Conservation (phyloP, 2,329 filamentous ascomycete genomes). For the Cladophialophora psammophila region DNA sequence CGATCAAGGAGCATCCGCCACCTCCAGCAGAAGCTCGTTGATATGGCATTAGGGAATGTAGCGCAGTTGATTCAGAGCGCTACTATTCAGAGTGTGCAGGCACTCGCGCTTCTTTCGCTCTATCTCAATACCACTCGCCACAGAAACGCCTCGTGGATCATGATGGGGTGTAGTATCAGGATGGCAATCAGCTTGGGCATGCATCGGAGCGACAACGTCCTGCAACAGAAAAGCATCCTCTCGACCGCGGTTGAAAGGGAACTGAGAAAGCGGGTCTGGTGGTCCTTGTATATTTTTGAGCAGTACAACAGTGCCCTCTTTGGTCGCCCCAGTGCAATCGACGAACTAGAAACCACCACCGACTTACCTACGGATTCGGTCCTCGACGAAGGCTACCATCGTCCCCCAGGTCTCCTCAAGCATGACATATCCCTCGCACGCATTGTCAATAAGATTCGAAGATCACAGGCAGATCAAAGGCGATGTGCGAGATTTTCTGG, state of each 20-base stretch:
- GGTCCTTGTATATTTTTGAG: not conserved
- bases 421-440: not conserved
- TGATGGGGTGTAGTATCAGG: not conserved
- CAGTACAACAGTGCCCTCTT: not conserved
- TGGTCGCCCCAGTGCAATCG: not conserved
- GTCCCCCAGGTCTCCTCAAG: not conserved
- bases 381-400: not conserved
- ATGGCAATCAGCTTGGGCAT: not conserved
- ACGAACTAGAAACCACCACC: not conserved
- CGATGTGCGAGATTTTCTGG: not conserved
- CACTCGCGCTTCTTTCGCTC: not conserved
- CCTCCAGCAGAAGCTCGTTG: not conserved
- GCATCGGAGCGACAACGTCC: not conserved
- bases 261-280: not conserved
- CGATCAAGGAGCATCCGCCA: not conserved
- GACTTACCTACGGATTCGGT: not conserved
- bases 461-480: not conserved
- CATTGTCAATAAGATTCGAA: not conserved
- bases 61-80: not conserved
- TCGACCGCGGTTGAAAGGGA: not conserved
- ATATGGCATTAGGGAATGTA: not conserved
- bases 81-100: not conserved
- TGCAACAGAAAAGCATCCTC: not conserved
- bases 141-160: not conserved
- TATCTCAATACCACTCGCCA: slow-evolving; percentile 1